Conservation (phyloP, 225 moss, liverwort and hornwort genomes). For the Climacium dendroides region DNA sequence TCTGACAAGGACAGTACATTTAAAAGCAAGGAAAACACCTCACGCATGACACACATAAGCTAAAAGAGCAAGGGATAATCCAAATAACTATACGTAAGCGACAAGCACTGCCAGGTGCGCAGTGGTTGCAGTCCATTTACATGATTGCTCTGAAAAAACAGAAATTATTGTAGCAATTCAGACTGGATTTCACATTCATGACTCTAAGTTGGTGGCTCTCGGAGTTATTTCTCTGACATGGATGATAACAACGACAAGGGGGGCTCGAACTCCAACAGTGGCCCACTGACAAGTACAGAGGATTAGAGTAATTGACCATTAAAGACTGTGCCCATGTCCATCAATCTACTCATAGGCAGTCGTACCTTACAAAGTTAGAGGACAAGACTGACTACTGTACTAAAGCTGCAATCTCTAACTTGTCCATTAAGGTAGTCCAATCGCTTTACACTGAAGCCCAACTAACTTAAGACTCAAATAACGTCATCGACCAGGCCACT, state of each 20-base stretch:
- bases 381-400: background rate
- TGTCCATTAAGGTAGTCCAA: background rate
- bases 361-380: background rate
- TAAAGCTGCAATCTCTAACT: background rate
- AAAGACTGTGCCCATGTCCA: background rate
- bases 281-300: background rate
- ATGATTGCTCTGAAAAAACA: background rate
- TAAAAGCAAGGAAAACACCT: background rate
- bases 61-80: background rate
- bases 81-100: background rate
- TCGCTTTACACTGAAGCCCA: background rate
- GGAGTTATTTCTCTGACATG: background rate
- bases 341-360: background rate
- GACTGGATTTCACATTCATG: background rate
- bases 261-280: background rate
- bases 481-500: background rate
- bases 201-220: background rate
- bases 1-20: background rate
- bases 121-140: background rate
- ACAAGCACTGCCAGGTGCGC: background rate
- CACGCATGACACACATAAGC: background rate
- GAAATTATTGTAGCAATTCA: background rate
- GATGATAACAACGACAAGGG: background rate
- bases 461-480: background rate
- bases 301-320: background rate